Evolutionary conservation across 2,329 filamentous ascomycete species (phyloP), one percentile per base, ranked within the genome.

Genomic region (Magnaporthiopsis poae): DNA sequence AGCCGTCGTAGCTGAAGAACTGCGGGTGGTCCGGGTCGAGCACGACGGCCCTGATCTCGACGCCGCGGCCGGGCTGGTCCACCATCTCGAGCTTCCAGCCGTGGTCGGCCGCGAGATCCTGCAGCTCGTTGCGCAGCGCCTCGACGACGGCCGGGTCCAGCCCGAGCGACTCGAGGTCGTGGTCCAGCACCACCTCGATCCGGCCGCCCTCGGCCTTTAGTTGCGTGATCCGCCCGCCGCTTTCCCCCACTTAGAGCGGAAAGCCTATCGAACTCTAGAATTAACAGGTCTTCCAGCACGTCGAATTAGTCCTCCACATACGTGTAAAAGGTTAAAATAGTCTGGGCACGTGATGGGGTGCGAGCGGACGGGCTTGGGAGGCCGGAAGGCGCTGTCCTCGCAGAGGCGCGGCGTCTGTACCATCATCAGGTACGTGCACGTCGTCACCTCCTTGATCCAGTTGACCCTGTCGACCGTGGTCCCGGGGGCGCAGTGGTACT

Each of bases 391-490:
- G 12, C 91, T 86, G 71, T 97, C 93, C 73, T 89, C 86, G 79
- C 93, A 97, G 15, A 97, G 85, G 0, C 92, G 88, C 0, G 92
- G 91, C 0, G 93, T 96, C 74, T 96, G 90, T 69, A 97, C 86
- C 39, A 96, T 87, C 92, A 97, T 96, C 66, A 96, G 82, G 74
- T 97, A 97, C 15, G 91, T 87, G 78, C 93, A 97, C 13, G 92
- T 96, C 2, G 89, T 90, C 1, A 94, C 87, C 75, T 97, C 93
- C 76, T 96, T 96, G 77, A 97, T 96, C 87, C 91, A 92, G 61
- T 89, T 89, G 72, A 97, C 96, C 63, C 89, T 86, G 75, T 96
- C 89, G 62, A 80, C 82, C 2, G 85, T 85, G 39, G 87, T 82
- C 63, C 90, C 88, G 0, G 91, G 91, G 72, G 91, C 89, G 79